Evolutionary conservation across 768 basidiomycete species (phyloP).

Genomic region (Thelephora ganbajun): DNA sequence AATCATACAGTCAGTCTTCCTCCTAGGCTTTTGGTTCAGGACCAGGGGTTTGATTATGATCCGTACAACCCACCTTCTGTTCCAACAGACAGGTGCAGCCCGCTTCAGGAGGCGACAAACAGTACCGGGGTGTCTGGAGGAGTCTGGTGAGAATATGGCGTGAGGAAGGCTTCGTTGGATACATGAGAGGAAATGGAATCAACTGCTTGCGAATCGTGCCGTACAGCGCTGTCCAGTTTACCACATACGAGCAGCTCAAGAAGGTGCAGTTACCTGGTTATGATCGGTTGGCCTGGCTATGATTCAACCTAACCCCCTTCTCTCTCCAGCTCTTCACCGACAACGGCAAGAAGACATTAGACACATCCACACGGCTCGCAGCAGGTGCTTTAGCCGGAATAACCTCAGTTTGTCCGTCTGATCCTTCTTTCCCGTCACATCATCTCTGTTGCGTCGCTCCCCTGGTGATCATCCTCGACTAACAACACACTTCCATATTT

Average conservation of each 20-base stretch:
- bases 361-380: constrained; percentile 76
- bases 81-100: constrained; percentile 77
- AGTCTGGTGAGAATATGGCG: constrained; percentile 82
- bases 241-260: constrained; percentile 84
- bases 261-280: constrained; percentile 32
- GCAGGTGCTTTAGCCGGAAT: constrained; percentile 90
- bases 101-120: constrained; percentile 31
- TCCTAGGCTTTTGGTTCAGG: not conserved
- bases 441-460: constrained; percentile 1
- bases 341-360: constrained; percentile 59
- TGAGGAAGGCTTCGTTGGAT: constrained; percentile 88
- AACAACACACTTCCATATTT: constrained; percentile 1
- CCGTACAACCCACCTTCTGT: not conserved
- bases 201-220: constrained; percentile 91
- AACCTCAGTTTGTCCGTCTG: constrained; percentile 75
- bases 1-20: constrained; percentile 75
- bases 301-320: constrained; percentile 16
- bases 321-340: constrained; percentile 47
- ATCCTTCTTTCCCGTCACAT: not conserved
- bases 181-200: constrained; percentile 88
- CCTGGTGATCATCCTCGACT: not conserved
- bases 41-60: not conserved
- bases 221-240: constrained; percentile 81
- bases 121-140: constrained; percentile 76
- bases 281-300: not conserved